These are phyloP conservation scores for Aspergillus candidus DNA, from an alignment of 2,329 filamentous ascomycete species.

Conservation along the genomic window DNA sequence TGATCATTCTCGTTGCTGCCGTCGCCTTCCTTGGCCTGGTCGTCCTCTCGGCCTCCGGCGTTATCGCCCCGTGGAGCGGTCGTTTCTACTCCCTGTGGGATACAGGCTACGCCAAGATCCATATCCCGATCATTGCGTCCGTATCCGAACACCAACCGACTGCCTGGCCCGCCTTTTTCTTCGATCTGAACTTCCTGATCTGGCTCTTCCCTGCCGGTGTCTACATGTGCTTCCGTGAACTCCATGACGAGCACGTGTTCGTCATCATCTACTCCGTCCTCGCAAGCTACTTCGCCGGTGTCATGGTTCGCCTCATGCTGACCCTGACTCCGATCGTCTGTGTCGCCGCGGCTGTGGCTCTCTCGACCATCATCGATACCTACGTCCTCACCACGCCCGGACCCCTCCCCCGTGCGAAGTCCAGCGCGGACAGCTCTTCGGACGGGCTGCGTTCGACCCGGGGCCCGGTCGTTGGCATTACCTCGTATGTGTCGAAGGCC, in stretches of 20 bases:
- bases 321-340: conserved; percentile 95
- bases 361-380: conserved; percentile 81
- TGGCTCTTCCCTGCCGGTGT: conserved; percentile 99
- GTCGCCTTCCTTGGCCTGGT: conserved; percentile 72
- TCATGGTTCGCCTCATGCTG: conserved; percentile 99
- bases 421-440: conserved; percentile 31
- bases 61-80: conserved; percentile 95
- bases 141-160: conserved; percentile 99
- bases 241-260: conserved; percentile 95
- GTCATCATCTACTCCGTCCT: conserved; percentile 96
- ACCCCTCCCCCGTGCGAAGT: conserved; percentile 42
- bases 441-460: conserved; percentile 60
- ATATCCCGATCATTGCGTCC: conserved; percentile 99
- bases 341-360: conserved; percentile 81
- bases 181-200: conserved; percentile 95
- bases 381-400: conserved; percentile 67
- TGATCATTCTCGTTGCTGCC: conserved; percentile 68
- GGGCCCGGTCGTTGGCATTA: conserved; percentile 75
- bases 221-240: conserved; percentile 92
- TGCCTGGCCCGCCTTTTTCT: conserved; percentile 98
- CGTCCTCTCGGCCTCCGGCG: conserved; percentile 73
- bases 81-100: conserved; percentile 99
- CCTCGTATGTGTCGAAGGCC: conserved; percentile 70
- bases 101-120: conserved; percentile 96
- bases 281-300: conserved; percentile 95